Conservation (phyloP, 2,329 filamentous ascomycete genomes). For the Alternaria triticimaculans region DNA sequence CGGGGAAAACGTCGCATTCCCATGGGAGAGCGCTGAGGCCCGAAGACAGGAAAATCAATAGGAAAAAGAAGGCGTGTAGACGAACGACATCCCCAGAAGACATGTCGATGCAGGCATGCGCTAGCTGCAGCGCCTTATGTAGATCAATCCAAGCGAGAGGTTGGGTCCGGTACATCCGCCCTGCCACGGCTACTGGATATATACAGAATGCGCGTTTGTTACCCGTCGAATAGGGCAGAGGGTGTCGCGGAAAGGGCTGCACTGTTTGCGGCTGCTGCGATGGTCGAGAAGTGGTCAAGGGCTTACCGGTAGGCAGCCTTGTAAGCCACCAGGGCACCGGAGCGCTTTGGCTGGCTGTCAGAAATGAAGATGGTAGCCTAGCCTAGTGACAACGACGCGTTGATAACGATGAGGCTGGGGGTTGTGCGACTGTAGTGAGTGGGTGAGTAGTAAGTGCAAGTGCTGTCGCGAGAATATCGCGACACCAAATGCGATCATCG, state of each 20-base stretch:
- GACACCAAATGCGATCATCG: conserved; percentile 1
- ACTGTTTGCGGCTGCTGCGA: conserved; percentile 16
- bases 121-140: conserved; percentile 43
- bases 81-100: neutral
- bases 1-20: conserved; percentile 3
- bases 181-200: conserved; percentile 5
- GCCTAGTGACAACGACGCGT: conserved; percentile 16
- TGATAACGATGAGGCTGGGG: neutral
- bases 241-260: neutral
- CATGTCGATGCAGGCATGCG: conserved; percentile 20
- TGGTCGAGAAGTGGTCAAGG: conserved; percentile 10
- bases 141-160: conserved; percentile 43
- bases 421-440: neutral
- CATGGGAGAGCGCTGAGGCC: neutral
- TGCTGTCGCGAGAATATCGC: neutral
- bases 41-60: neutral
- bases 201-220: neutral
- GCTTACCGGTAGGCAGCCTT: conserved; percentile 21
- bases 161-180: conserved; percentile 26
- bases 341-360: conserved; percentile 23
- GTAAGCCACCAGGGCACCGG: conserved; percentile 21
- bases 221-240: conserved; percentile 1
- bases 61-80: neutral
- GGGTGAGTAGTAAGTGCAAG: neutral
- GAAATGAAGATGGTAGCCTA: conserved; percentile 21